These are phyloP conservation scores for Chalciporus piperatoides DNA, from an alignment of 1,284 basidiomycete species.

Conservation along the genomic window DNA sequence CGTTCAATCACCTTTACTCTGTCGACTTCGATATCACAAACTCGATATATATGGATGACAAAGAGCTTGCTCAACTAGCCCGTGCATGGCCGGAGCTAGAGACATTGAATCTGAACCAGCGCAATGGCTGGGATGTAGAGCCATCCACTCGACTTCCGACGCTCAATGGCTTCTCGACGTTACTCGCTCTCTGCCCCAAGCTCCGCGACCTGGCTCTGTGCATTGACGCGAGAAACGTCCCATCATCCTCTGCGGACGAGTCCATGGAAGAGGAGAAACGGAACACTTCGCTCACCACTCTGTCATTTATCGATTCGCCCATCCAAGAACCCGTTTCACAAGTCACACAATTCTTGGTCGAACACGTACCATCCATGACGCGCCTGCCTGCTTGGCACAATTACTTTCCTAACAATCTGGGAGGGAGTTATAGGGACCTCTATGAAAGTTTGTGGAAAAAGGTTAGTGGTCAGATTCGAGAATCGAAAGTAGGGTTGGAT, in stretches of 20 bases:
- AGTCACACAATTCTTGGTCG: slow-evolving; percentile 6
- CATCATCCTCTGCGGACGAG: slow-evolving; percentile 7
- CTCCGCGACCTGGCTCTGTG: slow-evolving; percentile 4
- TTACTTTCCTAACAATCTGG: background rate
- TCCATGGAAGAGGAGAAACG: background rate
- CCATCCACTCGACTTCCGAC: slow-evolving; percentile 5
- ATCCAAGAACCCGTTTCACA: background rate
- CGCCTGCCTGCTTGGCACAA: background rate
- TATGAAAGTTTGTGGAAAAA: background rate
- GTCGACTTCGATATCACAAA: background rate
- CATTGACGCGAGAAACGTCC: slow-evolving; percentile 7
- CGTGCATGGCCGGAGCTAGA: slow-evolving; percentile 17
- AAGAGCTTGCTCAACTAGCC: slow-evolving; percentile 10
- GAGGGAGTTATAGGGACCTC: background rate
- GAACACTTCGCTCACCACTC: slow-evolving; percentile 5
- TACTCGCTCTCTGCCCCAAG: slow-evolving; percentile 16
- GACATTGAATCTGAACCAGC: slow-evolving; percentile 1
- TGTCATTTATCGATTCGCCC: slow-evolving; percentile 6
- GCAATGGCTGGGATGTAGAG: background rate
- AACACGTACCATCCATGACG: slow-evolving; percentile 4
- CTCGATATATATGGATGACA: slow-evolving; percentile 13
- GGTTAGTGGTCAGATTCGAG: background rate
- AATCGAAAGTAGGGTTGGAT: background rate
- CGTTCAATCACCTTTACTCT: slow-evolving; percentile 1
- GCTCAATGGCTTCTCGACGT: slow-evolving; percentile 11